Evolutionary conservation across 2,329 filamentous ascomycete genomes (phyloP), one percentile per base, ranked within the genome.

Genomic region (Seiridium unicorne): DNA sequence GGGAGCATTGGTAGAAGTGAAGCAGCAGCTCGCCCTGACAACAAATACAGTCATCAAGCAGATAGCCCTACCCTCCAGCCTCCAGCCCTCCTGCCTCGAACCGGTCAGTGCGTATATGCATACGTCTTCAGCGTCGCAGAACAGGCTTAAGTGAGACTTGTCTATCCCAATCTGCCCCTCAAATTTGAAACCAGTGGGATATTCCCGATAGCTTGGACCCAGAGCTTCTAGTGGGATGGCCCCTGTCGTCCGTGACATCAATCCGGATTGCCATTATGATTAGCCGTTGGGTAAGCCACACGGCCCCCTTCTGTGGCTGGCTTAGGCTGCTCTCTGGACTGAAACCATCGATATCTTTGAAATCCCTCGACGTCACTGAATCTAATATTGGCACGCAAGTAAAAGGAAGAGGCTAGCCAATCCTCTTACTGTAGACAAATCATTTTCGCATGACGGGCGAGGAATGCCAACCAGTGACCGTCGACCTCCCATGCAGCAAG

Each of bases 131-230:
- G 18, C 18, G 18, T 2, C 18, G 1, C 18, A 26, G 18, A 26
- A 26, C 18, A 26, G 18, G 18, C 18, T 26, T 26, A 26, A 26
- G 18, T 26, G 18, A 49, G 35, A 35, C 35, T 53, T 34, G 32
- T 18, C 38, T 32, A 53, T 53, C 49, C 34, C 49, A 53, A 53
- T 53, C 49, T 53, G 49, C 49, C 51, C 51, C 51, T 55, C 51
- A 10, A n/a, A 44, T 13, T 18, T 55, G 51, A 55, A 55, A 55
- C 51, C 34, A 26, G 51, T 38, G n/a, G 38, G 51, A n/a, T 35
- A 53, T 11, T 55, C 38, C 51, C 51, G 51, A 55, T n/a, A 55
- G 51, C 44, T 35, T 44, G 51, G 51, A 38, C 38, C 51, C 38
- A 48, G 46, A 48, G 6, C 26, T 44, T n/a, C 31, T 55, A 5